Conservation (phyloP, 371 early-diverging fungal species). For the Haplosporangium sp. region DNA sequence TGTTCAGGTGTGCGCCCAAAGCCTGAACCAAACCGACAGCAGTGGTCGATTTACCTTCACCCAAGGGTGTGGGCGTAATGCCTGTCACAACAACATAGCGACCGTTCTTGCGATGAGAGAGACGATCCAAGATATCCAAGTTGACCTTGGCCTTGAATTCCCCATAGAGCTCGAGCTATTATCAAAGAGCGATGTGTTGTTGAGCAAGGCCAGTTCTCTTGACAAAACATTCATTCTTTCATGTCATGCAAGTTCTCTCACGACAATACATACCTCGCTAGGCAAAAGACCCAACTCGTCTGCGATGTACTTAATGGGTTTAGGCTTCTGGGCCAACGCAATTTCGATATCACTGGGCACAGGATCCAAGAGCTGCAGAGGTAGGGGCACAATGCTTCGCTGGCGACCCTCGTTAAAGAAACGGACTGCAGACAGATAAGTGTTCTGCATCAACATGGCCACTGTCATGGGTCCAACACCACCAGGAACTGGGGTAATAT, state of each 20-base stretch:
- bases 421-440: constrained; percentile 79
- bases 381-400: constrained; percentile 35
- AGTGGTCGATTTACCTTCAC: constrained; percentile 98
- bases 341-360: constrained; percentile 96
- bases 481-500: constrained; percentile 95
- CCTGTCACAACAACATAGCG: constrained; percentile 96
- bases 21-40: constrained; percentile 95
- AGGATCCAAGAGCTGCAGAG: constrained; percentile 36
- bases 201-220: neutral
- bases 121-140: constrained; percentile 84
- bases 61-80: constrained; percentile 97
- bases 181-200: neutral
- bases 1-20: constrained; percentile 90
- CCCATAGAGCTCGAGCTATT: constrained; percentile 89
- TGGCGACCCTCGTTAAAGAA: constrained; percentile 59
- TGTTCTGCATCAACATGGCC: constrained; percentile 93
- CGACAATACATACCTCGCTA: constrained; percentile 63
- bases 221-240: neutral
- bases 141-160: constrained; percentile 91
- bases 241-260: neutral
- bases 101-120: constrained; percentile 83
- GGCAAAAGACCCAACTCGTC: constrained; percentile 81
- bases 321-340: constrained; percentile 89
- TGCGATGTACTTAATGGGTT: constrained; percentile 81
- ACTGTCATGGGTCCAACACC: constrained; percentile 99